Percentiles rank a stretch among this genome's conserved stretches.
Conservation (phyloP, 2,329 filamentous ascomycete species). For the Diplodia sapinea region DNA sequence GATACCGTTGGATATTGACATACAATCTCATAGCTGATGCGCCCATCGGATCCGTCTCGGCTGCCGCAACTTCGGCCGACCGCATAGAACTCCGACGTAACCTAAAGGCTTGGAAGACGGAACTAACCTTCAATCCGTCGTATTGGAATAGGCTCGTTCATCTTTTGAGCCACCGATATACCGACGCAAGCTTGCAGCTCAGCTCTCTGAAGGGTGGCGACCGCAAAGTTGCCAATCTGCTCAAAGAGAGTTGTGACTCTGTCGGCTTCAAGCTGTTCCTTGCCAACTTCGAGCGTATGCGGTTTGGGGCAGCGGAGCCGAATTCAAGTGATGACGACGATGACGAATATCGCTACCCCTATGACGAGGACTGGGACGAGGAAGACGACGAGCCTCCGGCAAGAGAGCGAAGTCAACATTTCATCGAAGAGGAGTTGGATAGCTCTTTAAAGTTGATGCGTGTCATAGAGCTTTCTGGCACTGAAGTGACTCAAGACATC, state of each 20-base stretch:
- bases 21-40: constrained; percentile 56
- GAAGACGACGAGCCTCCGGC: too few species aligned
- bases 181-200: not conserved
- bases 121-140: not conserved
- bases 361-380: not conserved
- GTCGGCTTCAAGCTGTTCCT: not conserved
- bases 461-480: not conserved
- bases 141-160: not conserved
- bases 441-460: not conserved
- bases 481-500: not conserved
- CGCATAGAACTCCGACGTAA: not conserved
- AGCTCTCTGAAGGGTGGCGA: not conserved
- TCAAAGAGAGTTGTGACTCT: not conserved
- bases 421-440: not conserved
- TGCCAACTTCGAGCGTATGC: not conserved
- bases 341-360: not conserved
- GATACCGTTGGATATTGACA: constrained; percentile 58
- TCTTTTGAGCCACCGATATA: not conserved
- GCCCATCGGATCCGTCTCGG: not conserved
- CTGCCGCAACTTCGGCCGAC: not conserved
- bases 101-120: not conserved
- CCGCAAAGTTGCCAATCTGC: not conserved
- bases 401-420: not conserved
- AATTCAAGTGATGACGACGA: not conserved
- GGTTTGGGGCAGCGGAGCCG: not conserved